Percentiles rank a stretch among this genome's conserved stretches.
phyloP scores from a whole-genome alignment of 2,329 filamentous ascomycete species.

The Thielaviopsis cerberus region DNA sequence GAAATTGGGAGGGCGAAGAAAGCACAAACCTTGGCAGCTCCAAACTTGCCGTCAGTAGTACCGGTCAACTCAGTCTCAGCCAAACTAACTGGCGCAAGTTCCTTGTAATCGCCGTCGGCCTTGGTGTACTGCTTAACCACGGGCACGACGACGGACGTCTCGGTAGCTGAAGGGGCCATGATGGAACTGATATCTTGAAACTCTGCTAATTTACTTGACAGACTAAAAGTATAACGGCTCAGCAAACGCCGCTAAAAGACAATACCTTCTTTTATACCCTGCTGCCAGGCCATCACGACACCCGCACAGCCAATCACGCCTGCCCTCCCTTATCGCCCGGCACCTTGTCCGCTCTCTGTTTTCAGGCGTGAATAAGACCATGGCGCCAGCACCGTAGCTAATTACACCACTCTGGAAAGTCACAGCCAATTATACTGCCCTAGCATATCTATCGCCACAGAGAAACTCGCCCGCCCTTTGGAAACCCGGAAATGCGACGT shows the following conservation, averaged over 20 bases:
- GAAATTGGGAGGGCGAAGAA: background rate
- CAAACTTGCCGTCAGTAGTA: constrained; percentile 5
- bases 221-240: background rate
- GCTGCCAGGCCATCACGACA: background rate
- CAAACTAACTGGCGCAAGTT: constrained; percentile 5
- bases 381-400: background rate
- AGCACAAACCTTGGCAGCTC: constrained; percentile 6
- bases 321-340: background rate
- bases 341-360: background rate
- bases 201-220: too few relatives aligned
- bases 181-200: background rate
- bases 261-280: background rate
- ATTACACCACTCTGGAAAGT: background rate
- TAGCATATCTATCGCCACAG: too few relatives aligned
- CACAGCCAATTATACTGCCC: too few relatives aligned
- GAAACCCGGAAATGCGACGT: background rate
- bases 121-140: constrained; percentile 5
- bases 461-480: background rate
- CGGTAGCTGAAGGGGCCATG: constrained; percentile 11
- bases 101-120: constrained; percentile 11
- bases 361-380: background rate
- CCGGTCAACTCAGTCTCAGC: constrained; percentile 10
- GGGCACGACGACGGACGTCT: background rate
- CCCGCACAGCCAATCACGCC: background rate
- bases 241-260: background rate